A percentile compares a stretch with the other conserved stretches of the same genome.
These are phyloP conservation scores for Phlebopus sp. DNA, from an alignment of 1,284 basidiomycete genomes.

Conservation along the genomic window DNA sequence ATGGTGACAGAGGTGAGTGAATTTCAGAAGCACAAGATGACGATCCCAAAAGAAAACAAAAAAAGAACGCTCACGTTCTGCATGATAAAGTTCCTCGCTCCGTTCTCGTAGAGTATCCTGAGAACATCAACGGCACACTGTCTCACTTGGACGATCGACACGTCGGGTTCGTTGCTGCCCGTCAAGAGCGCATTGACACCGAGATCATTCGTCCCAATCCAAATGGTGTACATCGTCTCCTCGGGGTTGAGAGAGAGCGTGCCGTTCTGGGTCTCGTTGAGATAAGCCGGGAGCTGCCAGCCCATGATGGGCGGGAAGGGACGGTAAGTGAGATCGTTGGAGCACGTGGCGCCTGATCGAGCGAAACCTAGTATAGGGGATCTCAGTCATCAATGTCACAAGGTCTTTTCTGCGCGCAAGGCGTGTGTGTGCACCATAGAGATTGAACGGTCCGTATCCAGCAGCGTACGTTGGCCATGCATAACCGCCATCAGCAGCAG, in stretches of 20 bases:
- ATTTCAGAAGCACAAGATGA: neutral
- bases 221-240: conserved; percentile 46
- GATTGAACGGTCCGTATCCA: conserved; percentile 35
- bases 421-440: conserved; percentile 30
- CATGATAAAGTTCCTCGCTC: conserved; percentile 47
- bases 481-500: conserved; percentile 34
- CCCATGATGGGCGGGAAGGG: conserved; percentile 39
- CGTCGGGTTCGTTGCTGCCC: conserved; percentile 33
- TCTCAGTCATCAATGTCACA: neutral
- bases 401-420: neutral
- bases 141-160: conserved; percentile 41
- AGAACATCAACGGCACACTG: conserved; percentile 45
- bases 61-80: conserved; percentile 43
- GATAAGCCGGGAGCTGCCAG: conserved; percentile 36
- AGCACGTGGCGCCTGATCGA: conserved; percentile 43
- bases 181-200: conserved; percentile 40
- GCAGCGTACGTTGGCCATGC: conserved; percentile 46
- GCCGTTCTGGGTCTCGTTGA: conserved; percentile 25
- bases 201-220: conserved; percentile 51
- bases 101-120: conserved; percentile 36
- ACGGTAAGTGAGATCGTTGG: conserved; percentile 39
- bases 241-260: conserved; percentile 28
- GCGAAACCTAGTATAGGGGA: conserved; percentile 30
- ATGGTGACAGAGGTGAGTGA: neutral
- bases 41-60: too few relatives aligned